phyloP scores from a whole-genome alignment of 257 asterid genomes.

The Solanum etuberosum region DNA sequence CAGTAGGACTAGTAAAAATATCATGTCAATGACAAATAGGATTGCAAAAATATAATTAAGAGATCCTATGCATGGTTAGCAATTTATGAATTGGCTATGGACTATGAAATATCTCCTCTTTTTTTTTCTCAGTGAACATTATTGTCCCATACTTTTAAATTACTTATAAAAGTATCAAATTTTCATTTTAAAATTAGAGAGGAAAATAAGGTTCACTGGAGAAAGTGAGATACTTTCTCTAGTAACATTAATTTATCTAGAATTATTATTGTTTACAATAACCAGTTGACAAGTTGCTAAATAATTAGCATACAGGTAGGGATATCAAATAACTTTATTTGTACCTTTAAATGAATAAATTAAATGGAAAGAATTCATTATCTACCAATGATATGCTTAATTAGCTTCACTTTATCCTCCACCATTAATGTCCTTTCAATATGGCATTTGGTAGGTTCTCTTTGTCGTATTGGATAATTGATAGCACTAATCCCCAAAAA shows the following conservation, averaged over 20 bases:
- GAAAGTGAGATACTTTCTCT: not conserved
- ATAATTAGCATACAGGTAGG: not conserved
- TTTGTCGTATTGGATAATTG: slow-evolving; percentile 48
- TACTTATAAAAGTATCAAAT: not conserved
- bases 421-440: slow-evolving; percentile 33
- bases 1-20: not conserved
- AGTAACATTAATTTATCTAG: not conserved
- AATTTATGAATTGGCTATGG: not conserved
- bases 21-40: not conserved
- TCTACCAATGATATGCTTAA: not conserved
- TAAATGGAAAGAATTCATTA: not conserved
- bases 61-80: not conserved
- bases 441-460: slow-evolving; percentile 54
- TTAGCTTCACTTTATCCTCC: slow-evolving; percentile 36
- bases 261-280: not conserved
- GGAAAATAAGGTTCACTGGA: not conserved
- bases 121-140: not conserved
- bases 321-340: not conserved
- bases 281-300: not conserved
- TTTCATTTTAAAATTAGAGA: not conserved
- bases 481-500: slow-evolving; percentile 25
- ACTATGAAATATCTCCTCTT: not conserved
- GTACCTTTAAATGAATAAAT: not conserved
- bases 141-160: not conserved
- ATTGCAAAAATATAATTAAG: not conserved